Evolutionary conservation across 768 basidiomycete genomes (phyloP).

Genomic region (Leccinum longicurvipes): DNA sequence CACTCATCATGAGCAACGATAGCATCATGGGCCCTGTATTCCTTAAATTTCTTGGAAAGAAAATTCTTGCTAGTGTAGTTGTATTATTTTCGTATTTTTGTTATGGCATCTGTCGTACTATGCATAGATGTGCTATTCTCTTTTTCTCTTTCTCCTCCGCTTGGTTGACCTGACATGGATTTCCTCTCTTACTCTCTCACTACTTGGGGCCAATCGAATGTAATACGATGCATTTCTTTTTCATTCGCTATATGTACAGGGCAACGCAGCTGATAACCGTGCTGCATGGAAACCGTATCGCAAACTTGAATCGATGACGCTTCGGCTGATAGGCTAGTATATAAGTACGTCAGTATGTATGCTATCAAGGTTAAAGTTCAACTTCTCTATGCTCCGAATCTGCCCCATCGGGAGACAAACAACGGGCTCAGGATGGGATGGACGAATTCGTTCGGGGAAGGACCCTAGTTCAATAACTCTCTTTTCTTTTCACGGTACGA

Average conservation of each 20-base stretch:
- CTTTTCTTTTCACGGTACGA: background rate
- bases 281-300: no score
- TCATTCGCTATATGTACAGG: no score
- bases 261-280: no score
- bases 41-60: no score
- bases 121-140: no score
- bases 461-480: background rate
- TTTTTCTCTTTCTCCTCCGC: background rate
- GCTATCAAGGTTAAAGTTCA: background rate
- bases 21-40: no score
- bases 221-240: no score
- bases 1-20: no score
- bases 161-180: no score
- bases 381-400: background rate
- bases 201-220: no score
- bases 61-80: no score
- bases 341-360: background rate
- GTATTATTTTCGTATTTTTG: background rate
- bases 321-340: background rate
- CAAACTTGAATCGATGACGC: background rate
- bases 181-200: background rate
- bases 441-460: no score
- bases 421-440: background rate
- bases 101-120: background rate
- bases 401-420: background rate